Percentiles rank a stretch among this genome's conserved stretches.
Evolutionary conservation across 805 yeast species (phyloP).

Genomic region (Candida hungchunana): DNA sequence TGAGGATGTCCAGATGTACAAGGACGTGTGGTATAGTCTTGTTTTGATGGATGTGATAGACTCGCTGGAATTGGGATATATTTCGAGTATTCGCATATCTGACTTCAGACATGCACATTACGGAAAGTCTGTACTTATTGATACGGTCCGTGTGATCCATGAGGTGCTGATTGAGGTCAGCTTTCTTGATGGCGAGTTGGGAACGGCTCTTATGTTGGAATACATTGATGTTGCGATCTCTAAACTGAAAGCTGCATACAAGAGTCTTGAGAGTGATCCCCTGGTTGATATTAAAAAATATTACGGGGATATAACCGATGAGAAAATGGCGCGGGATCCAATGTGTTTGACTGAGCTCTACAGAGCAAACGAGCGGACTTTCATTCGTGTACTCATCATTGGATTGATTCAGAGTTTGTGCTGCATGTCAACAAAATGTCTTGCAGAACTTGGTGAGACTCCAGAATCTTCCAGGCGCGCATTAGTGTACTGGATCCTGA

Average conservation of each 20-base stretch:
- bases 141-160: conserved; percentile 1
- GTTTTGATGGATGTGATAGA: conserved; percentile 3
- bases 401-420: conserved; percentile 5
- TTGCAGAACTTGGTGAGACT: conserved; percentile 2
- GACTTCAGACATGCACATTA: conserved; percentile 1
- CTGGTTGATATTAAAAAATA: neutral
- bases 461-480: conserved; percentile 3
- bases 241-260: conserved; percentile 1
- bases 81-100: neutral
- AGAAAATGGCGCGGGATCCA: neutral
- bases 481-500: neutral
- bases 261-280: neutral
- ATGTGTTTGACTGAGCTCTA: neutral
- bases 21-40: conserved; percentile 5
- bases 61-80: conserved; percentile 2
- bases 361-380: conserved; percentile 1
- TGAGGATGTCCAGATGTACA: conserved; percentile 4
- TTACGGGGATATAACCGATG: neutral
- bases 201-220: conserved; percentile 1
- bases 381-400: neutral
- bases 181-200: conserved; percentile 5
- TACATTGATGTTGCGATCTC: neutral
- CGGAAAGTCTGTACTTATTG: neutral
- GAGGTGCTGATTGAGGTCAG: conserved; percentile 1
- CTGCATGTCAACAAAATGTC: conserved; percentile 1